These are phyloP conservation scores for Jackrogersella multiformis DNA, from an alignment of 495 filamentous ascomycete genomes.

Conservation along the genomic window DNA sequence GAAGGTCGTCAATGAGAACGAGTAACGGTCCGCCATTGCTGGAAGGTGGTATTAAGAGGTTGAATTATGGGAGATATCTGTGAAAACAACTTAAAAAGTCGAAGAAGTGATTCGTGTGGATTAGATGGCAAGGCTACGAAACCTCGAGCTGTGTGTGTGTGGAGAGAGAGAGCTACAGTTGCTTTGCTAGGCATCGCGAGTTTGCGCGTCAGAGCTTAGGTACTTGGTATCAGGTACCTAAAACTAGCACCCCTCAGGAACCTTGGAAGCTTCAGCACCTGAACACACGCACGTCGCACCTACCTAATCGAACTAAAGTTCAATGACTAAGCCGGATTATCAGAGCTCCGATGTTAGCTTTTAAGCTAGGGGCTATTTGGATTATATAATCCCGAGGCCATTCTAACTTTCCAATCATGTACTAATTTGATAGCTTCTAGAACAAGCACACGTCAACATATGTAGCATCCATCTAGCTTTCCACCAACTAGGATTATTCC, in stretches of 20 bases:
- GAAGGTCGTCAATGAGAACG: slow-evolving; percentile 99
- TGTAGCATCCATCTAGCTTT: too few relatives aligned
- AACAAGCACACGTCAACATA: slow-evolving; percentile 24
- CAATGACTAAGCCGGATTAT: slow-evolving; percentile 9
- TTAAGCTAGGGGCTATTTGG: not conserved
- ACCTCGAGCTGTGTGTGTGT: slow-evolving; percentile 36
- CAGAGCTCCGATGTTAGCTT: not conserved
- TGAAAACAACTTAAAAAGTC: not conserved
- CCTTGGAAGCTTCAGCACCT: slow-evolving; percentile 1
- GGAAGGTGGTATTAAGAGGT: slow-evolving; percentile 4
- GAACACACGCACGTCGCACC: not conserved
- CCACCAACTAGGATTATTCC: not conserved
- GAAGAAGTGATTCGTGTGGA: slow-evolving; percentile 19
- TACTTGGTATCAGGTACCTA: not conserved
- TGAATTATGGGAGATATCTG: slow-evolving; percentile 11
- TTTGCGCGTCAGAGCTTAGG: slow-evolving; percentile 43
- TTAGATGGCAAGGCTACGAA: slow-evolving; percentile 36
- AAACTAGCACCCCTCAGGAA: not conserved
- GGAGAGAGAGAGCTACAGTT: slow-evolving; percentile 41
- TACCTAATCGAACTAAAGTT: not conserved
- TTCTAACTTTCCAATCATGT: not conserved
- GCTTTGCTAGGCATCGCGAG: slow-evolving; percentile 43
- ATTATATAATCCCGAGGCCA: slow-evolving; percentile 20
- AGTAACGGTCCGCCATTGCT: slow-evolving; percentile 97
- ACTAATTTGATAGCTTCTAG: not conserved